These are phyloP conservation scores for Kluyveromyces marxianus DNA, from an alignment of 1,139 yeast species.

Conservation along the genomic window DNA sequence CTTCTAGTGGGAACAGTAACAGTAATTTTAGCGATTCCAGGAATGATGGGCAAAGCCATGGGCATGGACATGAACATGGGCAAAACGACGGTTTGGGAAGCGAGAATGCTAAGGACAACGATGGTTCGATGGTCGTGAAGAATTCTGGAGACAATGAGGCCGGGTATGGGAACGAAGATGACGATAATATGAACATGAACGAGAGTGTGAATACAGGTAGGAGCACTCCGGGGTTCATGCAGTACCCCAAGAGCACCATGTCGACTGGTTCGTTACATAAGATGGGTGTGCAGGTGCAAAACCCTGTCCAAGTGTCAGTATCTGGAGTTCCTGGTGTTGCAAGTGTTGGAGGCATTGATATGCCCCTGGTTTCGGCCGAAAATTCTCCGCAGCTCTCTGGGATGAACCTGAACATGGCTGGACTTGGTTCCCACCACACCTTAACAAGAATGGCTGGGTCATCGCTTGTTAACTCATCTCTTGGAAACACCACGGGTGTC, in stretches of 20 bases:
- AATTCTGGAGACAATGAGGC: background rate
- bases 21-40: background rate
- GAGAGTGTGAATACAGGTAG: background rate
- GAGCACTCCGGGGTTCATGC: constrained; percentile 1
- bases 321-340: too few species aligned
- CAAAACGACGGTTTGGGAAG: background rate
- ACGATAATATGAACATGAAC: background rate
- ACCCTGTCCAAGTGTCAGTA: too few species aligned
- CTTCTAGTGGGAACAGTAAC: background rate
- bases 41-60: too few species aligned
- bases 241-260: constrained; percentile 1
- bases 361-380: constrained; percentile 1
- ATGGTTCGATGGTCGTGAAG: background rate
- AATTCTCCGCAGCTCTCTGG: background rate
- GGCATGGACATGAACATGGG: background rate
- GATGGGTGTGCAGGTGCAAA: background rate
- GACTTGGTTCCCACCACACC: background rate
- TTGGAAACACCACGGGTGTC: background rate
- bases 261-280: constrained; percentile 1
- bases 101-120: background rate
- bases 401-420: background rate
- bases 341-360: background rate
- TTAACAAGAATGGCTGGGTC: background rate
- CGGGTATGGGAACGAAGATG: background rate
- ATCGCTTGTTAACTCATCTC: background rate